These are phyloP conservation scores for Phialophora verrucosa DNA, from an alignment of 2,329 filamentous ascomycete genomes.

Conservation along the genomic window DNA sequence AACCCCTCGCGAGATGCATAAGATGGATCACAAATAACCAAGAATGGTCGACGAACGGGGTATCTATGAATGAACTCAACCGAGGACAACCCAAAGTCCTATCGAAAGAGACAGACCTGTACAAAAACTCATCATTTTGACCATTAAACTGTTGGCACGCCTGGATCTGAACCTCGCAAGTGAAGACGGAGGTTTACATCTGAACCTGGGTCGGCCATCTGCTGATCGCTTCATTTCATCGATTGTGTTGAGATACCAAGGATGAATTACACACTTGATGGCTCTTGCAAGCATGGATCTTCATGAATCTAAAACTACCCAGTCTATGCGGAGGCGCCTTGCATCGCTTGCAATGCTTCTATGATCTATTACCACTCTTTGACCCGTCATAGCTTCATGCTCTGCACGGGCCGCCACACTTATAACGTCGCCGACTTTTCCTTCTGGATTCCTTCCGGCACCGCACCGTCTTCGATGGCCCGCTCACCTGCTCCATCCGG, in stretches of 20 bases:
- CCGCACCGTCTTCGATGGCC: background rate
- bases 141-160: background rate
- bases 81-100: background rate
- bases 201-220: background rate
- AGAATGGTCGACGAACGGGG: background rate
- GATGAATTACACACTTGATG: background rate
- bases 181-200: background rate
- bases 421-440: slow-evolving; percentile 8
- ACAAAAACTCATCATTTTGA: background rate
- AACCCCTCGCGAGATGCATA: background rate
- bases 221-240: background rate
- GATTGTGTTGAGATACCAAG: background rate
- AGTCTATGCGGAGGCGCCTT: slow-evolving; percentile 11
- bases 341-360: background rate
- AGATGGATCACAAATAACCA: background rate
- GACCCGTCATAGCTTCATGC: background rate
- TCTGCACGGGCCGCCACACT: background rate
- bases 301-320: background rate
- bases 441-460: background rate
- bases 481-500: background rate
- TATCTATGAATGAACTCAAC: background rate
- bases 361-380: slow-evolving; percentile 9
- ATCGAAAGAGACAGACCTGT: background rate
- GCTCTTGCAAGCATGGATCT: background rate
- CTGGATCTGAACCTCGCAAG: background rate